These are phyloP conservation scores for Nissolia schottii DNA, from an alignment of 306 rosid species.

Conservation along the genomic window DNA sequence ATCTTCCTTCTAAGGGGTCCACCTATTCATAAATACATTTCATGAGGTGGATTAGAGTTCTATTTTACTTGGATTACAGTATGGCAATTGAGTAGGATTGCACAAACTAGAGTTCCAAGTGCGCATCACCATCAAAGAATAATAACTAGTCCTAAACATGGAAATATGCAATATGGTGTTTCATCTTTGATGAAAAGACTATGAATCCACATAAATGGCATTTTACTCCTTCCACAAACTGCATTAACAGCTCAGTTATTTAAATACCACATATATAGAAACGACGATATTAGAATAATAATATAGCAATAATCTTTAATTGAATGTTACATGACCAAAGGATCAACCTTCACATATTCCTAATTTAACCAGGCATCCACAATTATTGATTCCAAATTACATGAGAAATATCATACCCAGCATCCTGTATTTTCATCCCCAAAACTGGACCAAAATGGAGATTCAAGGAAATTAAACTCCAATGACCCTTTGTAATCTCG, in stretches of 20 bases:
- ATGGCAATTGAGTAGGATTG: neutral
- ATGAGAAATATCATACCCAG: slow-evolving; percentile 35
- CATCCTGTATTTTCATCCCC: slow-evolving; percentile 46
- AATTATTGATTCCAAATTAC: slow-evolving; percentile 39
- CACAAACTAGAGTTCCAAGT: neutral
- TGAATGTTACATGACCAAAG: slow-evolving; percentile 42
- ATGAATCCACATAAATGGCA: neutral
- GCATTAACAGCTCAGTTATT: neutral
- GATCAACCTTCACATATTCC: slow-evolving; percentile 37
- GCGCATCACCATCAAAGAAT: neutral
- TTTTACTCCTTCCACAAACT: neutral
- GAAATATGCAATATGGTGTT: neutral
- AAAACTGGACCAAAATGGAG: slow-evolving; percentile 55
- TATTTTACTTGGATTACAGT: neutral
- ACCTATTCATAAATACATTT: neutral
- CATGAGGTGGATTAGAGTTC: neutral
- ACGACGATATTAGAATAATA: slow-evolving; percentile 20
- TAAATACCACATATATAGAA: neutral
- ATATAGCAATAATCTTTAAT: slow-evolving; percentile 35
- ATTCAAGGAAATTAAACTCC: slow-evolving; percentile 29
- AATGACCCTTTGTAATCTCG: slow-evolving; percentile 38
- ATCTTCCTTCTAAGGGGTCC: neutral
- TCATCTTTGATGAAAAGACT: neutral
- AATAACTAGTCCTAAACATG: neutral
- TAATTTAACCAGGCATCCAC: slow-evolving; percentile 28